Base-by-base conservation (phyloP, 331 rosid species). In the Saraca asoca region DNA sequence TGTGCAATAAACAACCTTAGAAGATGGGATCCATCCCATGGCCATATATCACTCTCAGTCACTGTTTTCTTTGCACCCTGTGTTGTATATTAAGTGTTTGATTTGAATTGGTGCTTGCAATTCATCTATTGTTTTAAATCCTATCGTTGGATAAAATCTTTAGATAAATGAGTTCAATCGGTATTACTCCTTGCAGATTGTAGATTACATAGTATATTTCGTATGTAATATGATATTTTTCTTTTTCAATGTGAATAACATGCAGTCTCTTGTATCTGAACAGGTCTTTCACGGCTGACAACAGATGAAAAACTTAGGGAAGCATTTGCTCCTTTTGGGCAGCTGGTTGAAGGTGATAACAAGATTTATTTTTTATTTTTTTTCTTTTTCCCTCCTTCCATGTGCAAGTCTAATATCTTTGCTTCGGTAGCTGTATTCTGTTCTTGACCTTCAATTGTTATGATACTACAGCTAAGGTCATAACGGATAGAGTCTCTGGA, bases 201-300 rank as follows among this genome's bases (percentile, higher is more conserved):
- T 1, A 1, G 31, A 24, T 24, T 8, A 39, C 43, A 3, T 24
- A 24, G 31, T 15, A 24, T 19, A 50, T 35, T 12, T 77, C 42
- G 3, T 8, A 33, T 31, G 10, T 2, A 71, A 51, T 48, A 67
- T 13, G 9, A 7, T 34, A n/a, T 13, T 33, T 35, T 15, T 0
- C 20, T 63, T 51, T 46, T 46, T 43, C 43, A 43, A 10, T 48
- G 39, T 39, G 20, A 61, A 61, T 7, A 7, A 39, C 15, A 41
- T 50, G 58, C 37, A 34, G 41, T 20, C 58, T 64, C 39, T 50
- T 71, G 46, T 55, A 38, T 69, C 62, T 49, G 55, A 75, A 64
- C 80, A 89, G 98, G 98, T 46, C 96, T 93, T 59, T 93, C 96
- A 13, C 82, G 96, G 76, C 34, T 80, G 68, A 93, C 94, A 15